Evolutionary conservation across 1,284 basidiomycete genomes (phyloP), one percentile per base, ranked within the genome.

Genomic region (Puccinia hordei): DNA sequence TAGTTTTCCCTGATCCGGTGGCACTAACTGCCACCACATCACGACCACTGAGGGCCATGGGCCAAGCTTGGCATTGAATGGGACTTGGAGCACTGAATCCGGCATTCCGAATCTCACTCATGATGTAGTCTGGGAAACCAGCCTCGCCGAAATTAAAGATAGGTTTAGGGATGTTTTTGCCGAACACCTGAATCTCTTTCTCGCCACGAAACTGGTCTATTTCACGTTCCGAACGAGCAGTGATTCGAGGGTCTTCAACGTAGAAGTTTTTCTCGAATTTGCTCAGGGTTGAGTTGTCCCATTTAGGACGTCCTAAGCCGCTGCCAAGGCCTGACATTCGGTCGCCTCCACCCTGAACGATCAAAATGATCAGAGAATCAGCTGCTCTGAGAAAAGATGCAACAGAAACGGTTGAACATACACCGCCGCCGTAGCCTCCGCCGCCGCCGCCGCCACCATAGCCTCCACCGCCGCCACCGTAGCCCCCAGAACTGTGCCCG

Each of bases 1-100:
- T 98, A 38, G 96, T 99, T 88, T 99, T 97, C 82, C 95, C 95
- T 85, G 93, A 95, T 83, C 95, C 95, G 30, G 95, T 98, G 86
- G 96, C 94, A 69, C 96, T 95, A 84, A 99, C 95, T 81, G 97
- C 96, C 81, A 98, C 94, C 57, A 98, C 90, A 87, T 98, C 95
- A 82, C 94, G 90, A 83, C 95, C 95, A 82, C 90, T 94, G 22
- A 98, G 88, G 15, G 95, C 95, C 93, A 98, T 97, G 0, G 95
- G 95, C 95, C 95, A 98, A 15, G 95, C 93, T 86, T 99, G 96
- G 85, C 95, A 96, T 87, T 99, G 96, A 85, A 99, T 98, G 76
- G 97, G 91, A 1, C 95, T 95, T 0, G 96, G 96, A 4, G 89
- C 86, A 66, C 89, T 87, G 87, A 99, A 99, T 75, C 96, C 96